These are phyloP conservation scores for Dinochytrium kinnereticum DNA, from an alignment of 371 early-diverging fungal species.

Conservation along the genomic window DNA sequence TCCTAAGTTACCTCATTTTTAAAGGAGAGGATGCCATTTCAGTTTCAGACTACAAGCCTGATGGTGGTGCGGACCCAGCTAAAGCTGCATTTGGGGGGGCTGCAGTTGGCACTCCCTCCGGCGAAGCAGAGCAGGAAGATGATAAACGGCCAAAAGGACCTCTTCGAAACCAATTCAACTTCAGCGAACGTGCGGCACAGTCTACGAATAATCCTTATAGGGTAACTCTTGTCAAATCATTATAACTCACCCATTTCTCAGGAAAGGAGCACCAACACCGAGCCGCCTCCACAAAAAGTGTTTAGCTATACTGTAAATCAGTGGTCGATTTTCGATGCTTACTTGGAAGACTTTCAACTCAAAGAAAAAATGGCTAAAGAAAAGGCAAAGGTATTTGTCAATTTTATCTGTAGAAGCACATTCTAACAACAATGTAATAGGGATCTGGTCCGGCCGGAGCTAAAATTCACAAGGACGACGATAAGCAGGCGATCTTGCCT, in stretches of 20 bases:
- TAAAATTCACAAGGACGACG: slow-evolving; percentile 62
- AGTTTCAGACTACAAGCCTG: slow-evolving; percentile 18
- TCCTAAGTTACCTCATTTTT: slow-evolving; percentile 44
- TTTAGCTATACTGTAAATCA: slow-evolving; percentile 61
- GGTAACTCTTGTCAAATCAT: slow-evolving; percentile 29
- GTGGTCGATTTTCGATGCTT: slow-evolving; percentile 65
- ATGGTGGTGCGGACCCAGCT: slow-evolving; percentile 14
- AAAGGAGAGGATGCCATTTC: slow-evolving; percentile 42
- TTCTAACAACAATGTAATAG: not conserved
- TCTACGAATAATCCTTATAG: slow-evolving; percentile 61
- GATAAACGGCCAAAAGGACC: slow-evolving; percentile 48
- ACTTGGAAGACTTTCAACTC: slow-evolving; percentile 59
- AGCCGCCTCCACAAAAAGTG: slow-evolving; percentile 60
- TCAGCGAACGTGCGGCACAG: slow-evolving; percentile 63
- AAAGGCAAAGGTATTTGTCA: slow-evolving; percentile 52
- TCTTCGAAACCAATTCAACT: slow-evolving; percentile 63
- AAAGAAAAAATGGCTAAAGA: slow-evolving; percentile 63
- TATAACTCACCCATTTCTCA: slow-evolving; percentile 13
- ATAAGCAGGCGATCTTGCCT: slow-evolving; percentile 46
- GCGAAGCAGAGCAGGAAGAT: slow-evolving; percentile 34
- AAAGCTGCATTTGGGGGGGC: slow-evolving; percentile 2
- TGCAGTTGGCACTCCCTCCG: slow-evolving; percentile 17
- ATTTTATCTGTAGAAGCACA: not conserved
- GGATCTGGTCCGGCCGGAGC: slow-evolving; percentile 37
- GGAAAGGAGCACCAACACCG: slow-evolving; percentile 65